Base-by-base conservation (phyloP, 1,284 basidiomycete genomes). In the Pseudozyma hubeiensis region DNA sequence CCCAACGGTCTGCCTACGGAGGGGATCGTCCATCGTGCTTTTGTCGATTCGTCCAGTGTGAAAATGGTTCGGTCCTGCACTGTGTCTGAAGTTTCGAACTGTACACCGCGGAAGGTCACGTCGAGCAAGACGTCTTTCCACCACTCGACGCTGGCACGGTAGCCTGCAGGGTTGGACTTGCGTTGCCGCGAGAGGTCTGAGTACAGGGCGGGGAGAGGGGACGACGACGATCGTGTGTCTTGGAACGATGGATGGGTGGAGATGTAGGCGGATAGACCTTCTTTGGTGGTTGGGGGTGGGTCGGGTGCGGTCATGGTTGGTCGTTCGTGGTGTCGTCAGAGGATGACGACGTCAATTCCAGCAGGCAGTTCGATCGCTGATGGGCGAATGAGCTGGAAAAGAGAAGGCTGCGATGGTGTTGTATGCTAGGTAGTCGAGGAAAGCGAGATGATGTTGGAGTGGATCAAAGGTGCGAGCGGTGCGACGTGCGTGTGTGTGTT, bases 131-230 rank as follows among this genome's bases (percentile, higher is more conserved):
- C 90, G 40, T 86, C 85, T 41, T 88, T 88, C 94, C 95, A 97
- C 93, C 93, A 97, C 62, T 91, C 89, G 37, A 94, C 86, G 80
- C 92, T 93, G 14, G 92, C 89, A 40, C 89, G 86, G 84, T 91
- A 97, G 3, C 93, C 91, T 4, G 90, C 88, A 0, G 93, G 91
- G 83, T 97, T 96, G 1, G 93, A 91, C 34, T 89, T 86, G 75
- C 91, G 92, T 85, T 95, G 93, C 7, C 90, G 87, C 0, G 92
- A 90, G 58, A 96, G 90, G 80, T 95, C 93, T 3, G 94, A 91
- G 85, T 95, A 97, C 14, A 97, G 87, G 0, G 93, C 90, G 74
- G 91, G 90, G 0, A 97, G 87, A 10, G 73, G 71, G 4, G 67
- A 81, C 14, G 55, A 48, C 11, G 62, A 40, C 2, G 68, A 70